Percentiles rank a stretch among this genome's conserved stretches.
phyloP scores from a whole-genome alignment of 1,284 basidiomycete species.

The Inonotus hispidus region DNA sequence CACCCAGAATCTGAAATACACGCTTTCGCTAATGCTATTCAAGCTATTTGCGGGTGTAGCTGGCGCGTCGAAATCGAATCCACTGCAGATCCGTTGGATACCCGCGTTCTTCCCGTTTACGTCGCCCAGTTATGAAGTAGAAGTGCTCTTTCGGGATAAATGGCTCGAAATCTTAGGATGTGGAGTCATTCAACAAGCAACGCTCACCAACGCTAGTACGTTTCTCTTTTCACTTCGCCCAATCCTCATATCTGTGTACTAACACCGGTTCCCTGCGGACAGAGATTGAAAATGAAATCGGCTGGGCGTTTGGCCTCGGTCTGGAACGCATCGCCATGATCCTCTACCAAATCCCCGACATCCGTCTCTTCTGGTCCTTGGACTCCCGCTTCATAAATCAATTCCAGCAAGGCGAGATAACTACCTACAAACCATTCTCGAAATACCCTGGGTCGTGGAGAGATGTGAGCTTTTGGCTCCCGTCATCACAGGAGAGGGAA shows the following conservation, averaged over 20 bases:
- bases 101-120: slow-evolving; percentile 99
- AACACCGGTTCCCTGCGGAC: neutral
- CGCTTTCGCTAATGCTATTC: slow-evolving; percentile 85
- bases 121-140: slow-evolving; percentile 95
- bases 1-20: slow-evolving; percentile 84
- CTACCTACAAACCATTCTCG: slow-evolving; percentile 82
- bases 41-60: slow-evolving; percentile 69
- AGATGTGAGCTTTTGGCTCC: slow-evolving; percentile 90
- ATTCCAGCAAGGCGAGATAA: slow-evolving; percentile 74
- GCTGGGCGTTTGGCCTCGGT: slow-evolving; percentile 98
- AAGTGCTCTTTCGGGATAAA: slow-evolving; percentile 93
- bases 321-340: slow-evolving; percentile 99
- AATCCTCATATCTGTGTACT: slow-evolving; percentile 3
- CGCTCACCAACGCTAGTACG: slow-evolving; percentile 81
- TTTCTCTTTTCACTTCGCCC: slow-evolving; percentile 22
- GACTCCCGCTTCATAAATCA: slow-evolving; percentile 88
- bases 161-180: slow-evolving; percentile 98
- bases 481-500: slow-evolving; percentile 23
- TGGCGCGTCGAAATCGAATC: slow-evolving; percentile 47
- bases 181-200: slow-evolving; percentile 88
- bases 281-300: slow-evolving; percentile 82
- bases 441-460: slow-evolving; percentile 87
- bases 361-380: slow-evolving; percentile 97
- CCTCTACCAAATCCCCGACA: slow-evolving; percentile 95
- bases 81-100: slow-evolving; percentile 92